Conservation (phyloP, 176 grass and related monocot species). For the Hsuehochloa calcarea region DNA sequence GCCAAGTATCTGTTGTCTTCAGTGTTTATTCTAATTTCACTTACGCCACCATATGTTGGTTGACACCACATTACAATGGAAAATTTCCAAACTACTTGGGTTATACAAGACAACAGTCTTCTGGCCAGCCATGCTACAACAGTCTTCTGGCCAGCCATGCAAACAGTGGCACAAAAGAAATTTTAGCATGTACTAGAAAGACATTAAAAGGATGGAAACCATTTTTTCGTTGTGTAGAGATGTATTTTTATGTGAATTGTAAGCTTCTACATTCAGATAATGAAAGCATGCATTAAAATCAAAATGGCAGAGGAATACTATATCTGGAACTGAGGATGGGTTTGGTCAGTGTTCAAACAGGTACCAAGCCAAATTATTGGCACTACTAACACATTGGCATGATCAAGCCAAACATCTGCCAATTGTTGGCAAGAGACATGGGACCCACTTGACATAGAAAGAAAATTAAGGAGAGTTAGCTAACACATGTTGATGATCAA, state of each 20-base stretch:
- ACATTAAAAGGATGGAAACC: not conserved
- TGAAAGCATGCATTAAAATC: not conserved
- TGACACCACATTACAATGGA: not conserved
- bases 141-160: constrained; percentile 1
- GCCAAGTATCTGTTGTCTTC: not conserved
- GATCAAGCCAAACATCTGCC: constrained; percentile 11
- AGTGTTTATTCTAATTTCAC: constrained; percentile 5
- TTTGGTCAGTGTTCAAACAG: not conserved
- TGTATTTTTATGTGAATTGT: not conserved
- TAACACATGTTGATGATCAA: constrained; percentile 11
- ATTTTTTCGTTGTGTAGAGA: not conserved
- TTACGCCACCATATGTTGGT: not conserved
- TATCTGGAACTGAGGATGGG: not conserved
- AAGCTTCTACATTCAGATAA: constrained; percentile 2
- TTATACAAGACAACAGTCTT: not conserved
- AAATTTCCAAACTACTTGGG: constrained; percentile 6
- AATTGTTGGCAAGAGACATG: constrained; percentile 5
- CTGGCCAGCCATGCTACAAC: constrained; percentile 3
- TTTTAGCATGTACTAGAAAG: not conserved
- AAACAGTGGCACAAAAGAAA: not conserved
- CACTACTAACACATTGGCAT: constrained; percentile 4
- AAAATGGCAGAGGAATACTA: constrained; percentile 6
- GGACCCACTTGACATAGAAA: constrained; percentile 18
- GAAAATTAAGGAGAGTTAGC: not conserved
- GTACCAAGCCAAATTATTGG: not conserved